Percentiles rank a stretch among this genome's conserved stretches.
Conservation (phyloP, 73 alveolate species). For the Tetrahymena borealis region DNA sequence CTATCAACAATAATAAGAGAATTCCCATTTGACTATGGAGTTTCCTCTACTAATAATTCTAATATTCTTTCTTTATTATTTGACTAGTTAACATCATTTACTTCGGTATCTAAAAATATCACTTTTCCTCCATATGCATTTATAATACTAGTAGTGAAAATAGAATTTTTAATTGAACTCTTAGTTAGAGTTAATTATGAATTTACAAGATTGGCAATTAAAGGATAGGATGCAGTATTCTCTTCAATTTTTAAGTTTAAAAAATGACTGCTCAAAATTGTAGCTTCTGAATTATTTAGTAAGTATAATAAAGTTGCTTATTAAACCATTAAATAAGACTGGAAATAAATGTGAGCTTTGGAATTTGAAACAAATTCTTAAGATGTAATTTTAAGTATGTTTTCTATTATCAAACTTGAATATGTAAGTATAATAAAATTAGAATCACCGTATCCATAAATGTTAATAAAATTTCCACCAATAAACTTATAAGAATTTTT, state of each 20-base stretch:
- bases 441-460: too few relatives aligned
- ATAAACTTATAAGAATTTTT: too few relatives aligned
- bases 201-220: not conserved
- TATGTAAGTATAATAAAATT: too few relatives aligned
- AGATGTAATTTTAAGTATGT: too few relatives aligned
- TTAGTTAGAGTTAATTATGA: not conserved
- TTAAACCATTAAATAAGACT: too few relatives aligned
- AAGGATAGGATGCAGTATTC: not conserved
- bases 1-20: not conserved
- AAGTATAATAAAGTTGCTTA: too few relatives aligned
- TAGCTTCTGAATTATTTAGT: too few relatives aligned
- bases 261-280: not conserved
- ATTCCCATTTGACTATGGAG: not conserved
- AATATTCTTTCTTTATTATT: not conserved
- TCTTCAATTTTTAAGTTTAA: not conserved
- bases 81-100: not conserved
- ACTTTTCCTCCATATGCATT: not conserved
- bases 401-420: too few relatives aligned
- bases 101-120: not conserved
- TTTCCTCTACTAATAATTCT: not conserved
- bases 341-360: too few relatives aligned
- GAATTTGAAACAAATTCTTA: too few relatives aligned
- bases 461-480: too few relatives aligned
- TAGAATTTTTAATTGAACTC: not conserved
- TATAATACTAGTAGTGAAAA: not conserved